phyloP scores from a whole-genome alignment of 2,329 filamentous ascomycete genomes.

The Diaporthe eres region DNA sequence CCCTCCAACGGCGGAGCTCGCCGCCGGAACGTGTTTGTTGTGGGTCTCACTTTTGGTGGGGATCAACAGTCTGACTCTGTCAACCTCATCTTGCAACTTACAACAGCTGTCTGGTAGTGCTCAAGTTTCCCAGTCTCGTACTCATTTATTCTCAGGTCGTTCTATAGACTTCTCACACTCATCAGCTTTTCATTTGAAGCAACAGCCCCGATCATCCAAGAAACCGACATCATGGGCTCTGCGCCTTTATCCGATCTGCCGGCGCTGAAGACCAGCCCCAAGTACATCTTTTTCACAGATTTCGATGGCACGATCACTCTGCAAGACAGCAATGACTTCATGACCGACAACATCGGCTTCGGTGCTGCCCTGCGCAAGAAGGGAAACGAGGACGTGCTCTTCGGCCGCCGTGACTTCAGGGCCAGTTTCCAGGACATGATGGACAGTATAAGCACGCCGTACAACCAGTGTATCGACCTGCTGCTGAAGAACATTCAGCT shows the following conservation, averaged over 20 bases:
- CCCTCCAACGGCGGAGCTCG: slow-evolving; percentile 32
- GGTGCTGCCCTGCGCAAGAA: slow-evolving; percentile 78
- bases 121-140: background rate
- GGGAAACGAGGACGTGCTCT: slow-evolving; percentile 83
- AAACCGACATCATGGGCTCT: slow-evolving; percentile 58
- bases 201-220: background rate
- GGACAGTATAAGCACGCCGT: slow-evolving; percentile 85
- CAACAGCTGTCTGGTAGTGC: background rate
- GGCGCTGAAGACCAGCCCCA: slow-evolving; percentile 77
- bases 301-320: slow-evolving; percentile 96
- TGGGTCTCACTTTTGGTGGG: slow-evolving; percentile 25
- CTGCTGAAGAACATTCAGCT: slow-evolving; percentile 87
- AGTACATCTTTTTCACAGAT: slow-evolving; percentile 98
- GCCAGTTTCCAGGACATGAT: slow-evolving; percentile 94
- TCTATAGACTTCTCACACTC: background rate
- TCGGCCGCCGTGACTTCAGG: slow-evolving; percentile 80
- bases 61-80: background rate
- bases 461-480: slow-evolving; percentile 83
- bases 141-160: background rate
- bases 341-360: slow-evolving; percentile 94
- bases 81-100: slow-evolving; percentile 5
- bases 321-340: slow-evolving; percentile 75
- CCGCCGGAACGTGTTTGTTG: slow-evolving; percentile 37
- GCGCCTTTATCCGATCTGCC: slow-evolving; percentile 60
- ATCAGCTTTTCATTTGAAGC: background rate